These are phyloP conservation scores for Pyrrhoderma noxium DNA, from an alignment of 1,284 basidiomycete species.

Conservation along the genomic window DNA sequence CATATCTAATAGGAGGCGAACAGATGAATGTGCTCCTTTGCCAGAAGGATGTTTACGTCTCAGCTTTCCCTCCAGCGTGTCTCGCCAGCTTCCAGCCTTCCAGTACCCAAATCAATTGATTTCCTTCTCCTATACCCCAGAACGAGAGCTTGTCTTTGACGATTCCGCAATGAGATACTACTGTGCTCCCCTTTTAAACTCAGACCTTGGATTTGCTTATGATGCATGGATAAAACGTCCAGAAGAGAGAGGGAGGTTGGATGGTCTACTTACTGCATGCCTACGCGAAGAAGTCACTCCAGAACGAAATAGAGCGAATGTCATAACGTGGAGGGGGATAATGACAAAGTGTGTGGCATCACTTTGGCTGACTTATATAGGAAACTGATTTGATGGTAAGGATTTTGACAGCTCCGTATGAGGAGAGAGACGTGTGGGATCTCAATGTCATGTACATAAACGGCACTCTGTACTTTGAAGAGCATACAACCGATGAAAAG, in stretches of 20 bases:
- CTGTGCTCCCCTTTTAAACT: constrained; percentile 51
- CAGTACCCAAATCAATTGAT: constrained; percentile 39
- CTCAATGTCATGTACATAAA: constrained; percentile 79
- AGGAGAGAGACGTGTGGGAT: constrained; percentile 75
- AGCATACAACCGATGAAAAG: constrained; percentile 54
- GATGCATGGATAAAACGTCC: constrained; percentile 61
- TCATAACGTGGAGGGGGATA: constrained; percentile 85
- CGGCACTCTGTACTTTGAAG: constrained; percentile 80
- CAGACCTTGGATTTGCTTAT: constrained; percentile 58
- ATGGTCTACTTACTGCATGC: constrained; percentile 53
- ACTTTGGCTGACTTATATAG: constrained; percentile 10
- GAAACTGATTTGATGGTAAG: constrained; percentile 28
- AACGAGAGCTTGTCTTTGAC: constrained; percentile 49
- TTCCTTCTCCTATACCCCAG: constrained; percentile 41
- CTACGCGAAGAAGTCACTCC: constrained; percentile 34
- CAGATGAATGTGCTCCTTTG: background rate
- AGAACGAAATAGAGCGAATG: constrained; percentile 31
- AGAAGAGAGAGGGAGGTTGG: constrained; percentile 58
- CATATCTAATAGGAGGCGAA: background rate
- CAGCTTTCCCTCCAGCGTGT: constrained; percentile 3
- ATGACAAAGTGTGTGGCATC: constrained; percentile 73
- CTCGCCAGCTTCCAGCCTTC: constrained; percentile 27
- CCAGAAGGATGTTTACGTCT: background rate
- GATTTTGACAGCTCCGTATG: constrained; percentile 73
- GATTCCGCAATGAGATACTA: constrained; percentile 66